Percentiles rank a stretch among this genome's conserved stretches.
phyloP scores from a whole-genome alignment of 257 asterid species.

The Orobanche coerulescens region DNA sequence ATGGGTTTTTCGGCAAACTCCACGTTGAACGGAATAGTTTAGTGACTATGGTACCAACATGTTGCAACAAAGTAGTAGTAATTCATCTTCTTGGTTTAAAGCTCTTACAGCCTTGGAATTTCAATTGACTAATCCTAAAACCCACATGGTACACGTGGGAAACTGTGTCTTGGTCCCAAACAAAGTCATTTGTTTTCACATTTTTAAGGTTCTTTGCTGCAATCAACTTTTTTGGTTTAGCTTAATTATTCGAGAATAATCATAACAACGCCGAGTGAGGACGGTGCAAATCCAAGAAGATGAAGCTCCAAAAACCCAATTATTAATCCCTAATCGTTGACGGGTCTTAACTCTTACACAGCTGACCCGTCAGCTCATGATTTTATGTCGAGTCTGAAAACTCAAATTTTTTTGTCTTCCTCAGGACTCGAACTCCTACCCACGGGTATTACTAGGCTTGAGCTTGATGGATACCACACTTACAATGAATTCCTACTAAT shows the following conservation, averaged over 20 bases:
- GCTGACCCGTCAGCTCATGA: too few relatives aligned
- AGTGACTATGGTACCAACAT: too few relatives aligned
- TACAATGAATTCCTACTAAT: too few relatives aligned
- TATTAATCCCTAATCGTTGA: not conserved
- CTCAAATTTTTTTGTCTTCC: too few relatives aligned
- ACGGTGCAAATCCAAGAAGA: not conserved
- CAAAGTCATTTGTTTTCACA: conserved; percentile 30
- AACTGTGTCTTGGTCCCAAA: conserved; percentile 39
- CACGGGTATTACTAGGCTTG: too few relatives aligned
- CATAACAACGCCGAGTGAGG: conserved; percentile 11
- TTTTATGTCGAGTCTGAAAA: too few relatives aligned
- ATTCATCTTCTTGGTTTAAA: conserved; percentile 58
- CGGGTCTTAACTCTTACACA: too few relatives aligned
- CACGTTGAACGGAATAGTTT: conserved; percentile 25
- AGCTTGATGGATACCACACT: too few relatives aligned
- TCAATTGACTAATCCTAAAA: conserved; percentile 47
- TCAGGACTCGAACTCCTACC: too few relatives aligned
- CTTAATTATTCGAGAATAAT: conserved; percentile 26
- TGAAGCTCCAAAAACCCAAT: not conserved
- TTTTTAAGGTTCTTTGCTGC: conserved; percentile 33
- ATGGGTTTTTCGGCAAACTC: conserved; percentile 33
- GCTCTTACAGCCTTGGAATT: conserved; percentile 31
- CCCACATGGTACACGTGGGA: conserved; percentile 86
- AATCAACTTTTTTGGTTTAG: conserved; percentile 5
- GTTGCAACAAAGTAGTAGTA: conserved; percentile 36